These are phyloP conservation scores for Tolypocladium tropicale DNA, from an alignment of 2,329 filamentous ascomycete species.

Conservation along the genomic window DNA sequence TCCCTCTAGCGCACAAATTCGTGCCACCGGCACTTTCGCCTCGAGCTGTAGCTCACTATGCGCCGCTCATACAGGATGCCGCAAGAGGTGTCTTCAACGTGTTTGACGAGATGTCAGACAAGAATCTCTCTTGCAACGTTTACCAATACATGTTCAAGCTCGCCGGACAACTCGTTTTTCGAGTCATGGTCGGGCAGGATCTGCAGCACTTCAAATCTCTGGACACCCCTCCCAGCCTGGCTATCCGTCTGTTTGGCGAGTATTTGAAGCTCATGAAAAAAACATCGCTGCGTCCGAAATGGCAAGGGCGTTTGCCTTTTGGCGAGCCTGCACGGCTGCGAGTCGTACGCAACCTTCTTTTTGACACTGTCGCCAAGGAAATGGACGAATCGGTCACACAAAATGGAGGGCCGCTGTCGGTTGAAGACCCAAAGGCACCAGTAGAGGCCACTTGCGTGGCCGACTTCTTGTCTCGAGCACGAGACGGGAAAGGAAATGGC, in stretches of 20 bases:
- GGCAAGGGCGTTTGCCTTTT: conserved; percentile 43
- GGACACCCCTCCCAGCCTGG: conserved; percentile 34
- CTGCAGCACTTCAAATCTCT: conserved; percentile 26
- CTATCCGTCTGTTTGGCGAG: conserved; percentile 36
- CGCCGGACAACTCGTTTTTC: conserved; percentile 27
- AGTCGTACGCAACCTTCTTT: not conserved
- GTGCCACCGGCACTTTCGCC: conserved; percentile 42
- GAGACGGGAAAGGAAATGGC: conserved; percentile 38
- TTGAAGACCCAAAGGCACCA: not conserved
- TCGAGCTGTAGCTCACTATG: conserved; percentile 45
- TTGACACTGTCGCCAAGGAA: not conserved
- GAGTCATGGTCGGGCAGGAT: conserved; percentile 28
- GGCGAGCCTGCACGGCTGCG: conserved; percentile 25
- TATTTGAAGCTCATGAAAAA: conserved; percentile 45
- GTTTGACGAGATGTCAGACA: conserved; percentile 34
- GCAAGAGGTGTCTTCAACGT: conserved; percentile 30
- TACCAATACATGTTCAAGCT: conserved; percentile 35
- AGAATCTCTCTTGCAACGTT: conserved; percentile 29
- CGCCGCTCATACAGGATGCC: conserved; percentile 41
- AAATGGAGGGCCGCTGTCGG: too few relatives aligned
- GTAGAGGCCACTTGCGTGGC: conserved; percentile 12
- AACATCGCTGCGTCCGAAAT: conserved; percentile 32
- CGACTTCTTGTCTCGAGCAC: conserved; percentile 38
- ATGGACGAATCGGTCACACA: too few relatives aligned
- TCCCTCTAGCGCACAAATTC: conserved; percentile 44